These are phyloP conservation scores for Mycena venus DNA, from an alignment of 768 basidiomycete genomes.

Conservation along the genomic window DNA sequence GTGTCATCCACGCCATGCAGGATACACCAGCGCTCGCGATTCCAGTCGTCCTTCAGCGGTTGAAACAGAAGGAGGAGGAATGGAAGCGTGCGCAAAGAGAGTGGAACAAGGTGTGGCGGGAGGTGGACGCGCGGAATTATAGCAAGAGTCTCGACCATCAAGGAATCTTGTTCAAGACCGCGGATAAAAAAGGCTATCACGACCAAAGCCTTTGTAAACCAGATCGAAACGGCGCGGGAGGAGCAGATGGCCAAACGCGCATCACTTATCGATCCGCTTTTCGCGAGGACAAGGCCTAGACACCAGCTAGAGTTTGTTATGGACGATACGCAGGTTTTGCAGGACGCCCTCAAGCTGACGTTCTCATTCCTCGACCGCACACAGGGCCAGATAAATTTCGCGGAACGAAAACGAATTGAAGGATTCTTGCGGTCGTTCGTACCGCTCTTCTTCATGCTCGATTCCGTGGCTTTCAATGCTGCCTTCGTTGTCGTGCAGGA, in stretches of 20 bases:
- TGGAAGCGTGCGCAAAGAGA: slow-evolving; percentile 98
- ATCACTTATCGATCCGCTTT: slow-evolving; percentile 66
- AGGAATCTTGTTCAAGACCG: slow-evolving; percentile 89
- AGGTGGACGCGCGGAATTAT: slow-evolving; percentile 95
- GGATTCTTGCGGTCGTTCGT: slow-evolving; percentile 82
- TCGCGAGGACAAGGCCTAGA: slow-evolving; percentile 72
- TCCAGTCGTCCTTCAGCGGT: slow-evolving; percentile 87
- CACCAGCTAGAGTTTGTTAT: slow-evolving; percentile 88
- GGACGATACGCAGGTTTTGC: slow-evolving; percentile 81
- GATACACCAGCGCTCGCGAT: slow-evolving; percentile 91
- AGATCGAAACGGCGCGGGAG: slow-evolving; percentile 88
- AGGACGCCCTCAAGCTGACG: slow-evolving; percentile 90
- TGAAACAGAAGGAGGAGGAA: slow-evolving; percentile 98
- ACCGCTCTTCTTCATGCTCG: slow-evolving; percentile 83
- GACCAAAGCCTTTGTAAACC: slow-evolving; percentile 81
- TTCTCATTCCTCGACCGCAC: slow-evolving; percentile 94
- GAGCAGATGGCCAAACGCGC: slow-evolving; percentile 86
- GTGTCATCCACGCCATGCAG: slow-evolving; percentile 90
- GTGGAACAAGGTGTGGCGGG: slow-evolving; percentile 99
- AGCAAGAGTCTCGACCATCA: slow-evolving; percentile 95
- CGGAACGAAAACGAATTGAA: slow-evolving; percentile 88
- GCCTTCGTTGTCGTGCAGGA: slow-evolving; percentile 75
- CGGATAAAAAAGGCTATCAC: slow-evolving; percentile 90
- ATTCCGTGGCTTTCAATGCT: slow-evolving; percentile 77
- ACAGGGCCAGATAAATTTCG: slow-evolving; percentile 75